Base-by-base conservation (phyloP, 2,329 filamentous ascomycete genomes). In the Ambrosiella cleistominuta region DNA sequence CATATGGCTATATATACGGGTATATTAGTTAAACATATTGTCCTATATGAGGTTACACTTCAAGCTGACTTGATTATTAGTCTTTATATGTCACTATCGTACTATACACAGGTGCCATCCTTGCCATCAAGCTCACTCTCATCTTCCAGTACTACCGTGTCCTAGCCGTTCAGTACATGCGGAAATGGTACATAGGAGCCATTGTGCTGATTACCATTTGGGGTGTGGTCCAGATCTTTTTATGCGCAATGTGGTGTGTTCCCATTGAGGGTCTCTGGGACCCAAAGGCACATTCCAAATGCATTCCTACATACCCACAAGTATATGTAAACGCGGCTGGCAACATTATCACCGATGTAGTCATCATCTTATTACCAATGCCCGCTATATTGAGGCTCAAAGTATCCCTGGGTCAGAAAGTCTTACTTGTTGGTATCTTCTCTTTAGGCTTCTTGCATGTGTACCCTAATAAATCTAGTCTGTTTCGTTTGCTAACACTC, bases 91-190 rank as follows among this genome's bases (percentile, higher is more conserved):
- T 66, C 27, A 64, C 65, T 8, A 65, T 69, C 38, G 59, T 70
- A 6, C 59, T 66, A n/a, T 71, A 70, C 62, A 67, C 66, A 51
- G 52, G 62, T 7, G 61, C 63, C 27, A 62, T 71, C 1, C 53
- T 63, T 40, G 61, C 64, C 27, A 64, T 68, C 59, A 71, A 71
- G 58, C 64, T 67, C 54, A 68, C 68, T 0, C 68, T 71, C 44
- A 63, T 71, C 36, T 60, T 69, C 7, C 69, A 71, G 60, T 71
- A 71, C 63, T 68, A 67, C 45, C 68, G 70, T 19, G 64, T 70
- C 8, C 66, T 66, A 39, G 62, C 62, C 9, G 57, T 70, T 11
- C 64, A 65, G 12, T 62, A 63, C 8, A 63, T 65, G 58, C 62
- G 63, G 35, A 61, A 53, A 12, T 59, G 66, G 42, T 68, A 66